A percentile compares a stretch with the other conserved stretches of the same genome.
phyloP scores from a whole-genome alignment of 495 filamentous ascomycete species.

The Bathelium albidoporum region DNA sequence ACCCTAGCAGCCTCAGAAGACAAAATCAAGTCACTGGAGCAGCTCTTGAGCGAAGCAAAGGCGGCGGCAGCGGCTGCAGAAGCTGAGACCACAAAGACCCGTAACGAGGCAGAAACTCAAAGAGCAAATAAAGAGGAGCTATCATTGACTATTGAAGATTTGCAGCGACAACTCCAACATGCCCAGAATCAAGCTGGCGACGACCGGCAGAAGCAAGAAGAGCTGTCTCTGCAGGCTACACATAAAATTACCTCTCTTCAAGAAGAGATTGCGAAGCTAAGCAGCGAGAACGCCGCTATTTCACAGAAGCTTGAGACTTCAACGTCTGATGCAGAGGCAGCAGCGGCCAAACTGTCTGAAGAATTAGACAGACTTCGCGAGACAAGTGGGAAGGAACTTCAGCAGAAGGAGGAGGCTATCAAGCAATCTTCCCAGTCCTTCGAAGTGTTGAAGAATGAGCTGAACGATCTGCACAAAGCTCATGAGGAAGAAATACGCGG shows the following conservation, averaged over 20 bases:
- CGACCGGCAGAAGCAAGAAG: not conserved
- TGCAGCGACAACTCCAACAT: not conserved
- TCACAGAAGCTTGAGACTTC: not conserved
- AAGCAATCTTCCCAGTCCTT: not conserved
- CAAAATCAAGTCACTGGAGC: not conserved
- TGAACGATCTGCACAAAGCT: not conserved
- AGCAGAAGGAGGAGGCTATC: not conserved
- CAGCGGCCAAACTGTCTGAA: not conserved
- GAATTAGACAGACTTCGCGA: not conserved
- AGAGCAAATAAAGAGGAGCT: not conserved
- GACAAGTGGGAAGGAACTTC: not conserved
- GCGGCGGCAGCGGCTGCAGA: slow-evolving; percentile 8
- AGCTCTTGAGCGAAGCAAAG: not conserved
- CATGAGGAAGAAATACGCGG: not conserved
- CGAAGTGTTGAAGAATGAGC: not conserved
- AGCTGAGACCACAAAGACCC: slow-evolving; percentile 7
- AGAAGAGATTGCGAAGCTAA: not conserved
- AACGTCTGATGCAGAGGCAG: not conserved
- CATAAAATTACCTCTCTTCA: not conserved
- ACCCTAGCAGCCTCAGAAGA: not conserved
- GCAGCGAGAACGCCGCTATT: not conserved
- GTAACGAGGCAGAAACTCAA: not conserved
- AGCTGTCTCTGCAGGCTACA: not conserved
- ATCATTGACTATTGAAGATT: not conserved
- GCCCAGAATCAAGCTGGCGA: not conserved